phyloP scores from a whole-genome alignment of 306 rosid species.

The Cyclanthera cordifolia region DNA sequence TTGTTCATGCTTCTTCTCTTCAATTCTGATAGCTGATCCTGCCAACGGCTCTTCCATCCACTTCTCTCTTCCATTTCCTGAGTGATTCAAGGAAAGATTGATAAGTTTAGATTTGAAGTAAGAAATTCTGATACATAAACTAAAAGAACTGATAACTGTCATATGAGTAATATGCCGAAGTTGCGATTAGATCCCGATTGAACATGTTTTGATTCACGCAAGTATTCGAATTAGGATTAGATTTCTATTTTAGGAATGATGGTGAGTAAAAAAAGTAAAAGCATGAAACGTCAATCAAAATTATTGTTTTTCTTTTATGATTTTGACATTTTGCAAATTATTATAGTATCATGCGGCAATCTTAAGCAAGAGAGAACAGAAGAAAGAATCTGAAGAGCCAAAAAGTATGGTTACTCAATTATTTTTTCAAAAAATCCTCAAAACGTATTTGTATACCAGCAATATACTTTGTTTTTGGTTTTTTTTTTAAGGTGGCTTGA shows the following conservation, averaged over 20 bases:
- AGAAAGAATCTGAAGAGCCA: background rate
- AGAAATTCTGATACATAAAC: background rate
- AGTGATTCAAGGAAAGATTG: background rate
- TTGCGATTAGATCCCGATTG: background rate
- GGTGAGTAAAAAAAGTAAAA: too few species aligned
- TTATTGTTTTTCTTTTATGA: too few species aligned
- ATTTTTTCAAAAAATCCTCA: background rate
- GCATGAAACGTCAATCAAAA: too few species aligned
- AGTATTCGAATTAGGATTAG: background rate
- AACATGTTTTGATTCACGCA: background rate
- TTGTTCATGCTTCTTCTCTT: conserved; percentile 44
- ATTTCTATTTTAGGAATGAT: too few species aligned
- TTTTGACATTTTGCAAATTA: background rate
- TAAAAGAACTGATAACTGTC: background rate
- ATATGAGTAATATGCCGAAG: background rate
- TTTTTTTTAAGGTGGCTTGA: too few species aligned
- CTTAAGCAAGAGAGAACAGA: background rate
- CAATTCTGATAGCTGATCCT: conserved; percentile 50
- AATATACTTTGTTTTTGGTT: too few species aligned
- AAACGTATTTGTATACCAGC: background rate
- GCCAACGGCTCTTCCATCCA: conserved; percentile 56
- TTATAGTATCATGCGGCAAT: background rate
- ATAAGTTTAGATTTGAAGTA: background rate
- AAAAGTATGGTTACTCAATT: background rate
- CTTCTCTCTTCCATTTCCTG: conserved; percentile 44